Evolutionary conservation across 352 stramenopile genomes (phyloP).

Genomic region (Globisporangium nodosum): DNA sequence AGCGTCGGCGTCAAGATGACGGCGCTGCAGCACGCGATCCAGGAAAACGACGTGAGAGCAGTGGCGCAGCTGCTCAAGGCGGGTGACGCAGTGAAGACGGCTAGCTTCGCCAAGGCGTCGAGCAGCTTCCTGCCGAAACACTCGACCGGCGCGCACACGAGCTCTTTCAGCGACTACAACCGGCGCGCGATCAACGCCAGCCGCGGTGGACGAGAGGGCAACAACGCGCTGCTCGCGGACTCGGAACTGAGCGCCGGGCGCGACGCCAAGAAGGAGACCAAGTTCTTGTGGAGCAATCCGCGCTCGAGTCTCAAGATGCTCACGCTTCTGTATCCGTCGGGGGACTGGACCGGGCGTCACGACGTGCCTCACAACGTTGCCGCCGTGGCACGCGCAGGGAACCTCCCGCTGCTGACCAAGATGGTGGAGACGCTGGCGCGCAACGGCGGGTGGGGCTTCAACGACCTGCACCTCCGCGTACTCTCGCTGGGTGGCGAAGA

Average conservation of each 20-base stretch:
- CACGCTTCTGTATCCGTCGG: conserved; percentile 58
- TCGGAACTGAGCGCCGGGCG: neutral
- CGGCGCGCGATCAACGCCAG: conserved; percentile 78
- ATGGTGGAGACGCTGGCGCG: conserved; percentile 32
- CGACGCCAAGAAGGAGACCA: conserved; percentile 4
- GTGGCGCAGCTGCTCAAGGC: conserved; percentile 41
- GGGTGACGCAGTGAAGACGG: conserved; percentile 26
- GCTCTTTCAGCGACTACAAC: conserved; percentile 77
- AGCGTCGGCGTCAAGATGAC: conserved; percentile 41
- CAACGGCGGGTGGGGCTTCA: conserved; percentile 56
- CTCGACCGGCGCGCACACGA: conserved; percentile 72
- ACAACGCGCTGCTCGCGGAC: conserved; percentile 64
- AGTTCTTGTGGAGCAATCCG: conserved; percentile 37
- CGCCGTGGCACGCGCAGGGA: conserved; percentile 19
- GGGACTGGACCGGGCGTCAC: conserved; percentile 34
- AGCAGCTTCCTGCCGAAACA: conserved; percentile 53
- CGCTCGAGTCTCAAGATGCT: conserved; percentile 53
- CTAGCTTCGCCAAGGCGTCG: conserved; percentile 30
- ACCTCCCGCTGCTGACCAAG: conserved; percentile 31
- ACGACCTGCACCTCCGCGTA: conserved; percentile 53
- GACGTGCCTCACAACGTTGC: conserved; percentile 18
- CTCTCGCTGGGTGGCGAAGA: conserved; percentile 29
- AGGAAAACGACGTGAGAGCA: conserved; percentile 48
- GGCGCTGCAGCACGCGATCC: conserved; percentile 58
- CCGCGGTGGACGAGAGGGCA: conserved; percentile 68